These are phyloP conservation scores for Diospyros lotus DNA, from an alignment of 148 eudicot genomes.

Conservation along the genomic window DNA sequence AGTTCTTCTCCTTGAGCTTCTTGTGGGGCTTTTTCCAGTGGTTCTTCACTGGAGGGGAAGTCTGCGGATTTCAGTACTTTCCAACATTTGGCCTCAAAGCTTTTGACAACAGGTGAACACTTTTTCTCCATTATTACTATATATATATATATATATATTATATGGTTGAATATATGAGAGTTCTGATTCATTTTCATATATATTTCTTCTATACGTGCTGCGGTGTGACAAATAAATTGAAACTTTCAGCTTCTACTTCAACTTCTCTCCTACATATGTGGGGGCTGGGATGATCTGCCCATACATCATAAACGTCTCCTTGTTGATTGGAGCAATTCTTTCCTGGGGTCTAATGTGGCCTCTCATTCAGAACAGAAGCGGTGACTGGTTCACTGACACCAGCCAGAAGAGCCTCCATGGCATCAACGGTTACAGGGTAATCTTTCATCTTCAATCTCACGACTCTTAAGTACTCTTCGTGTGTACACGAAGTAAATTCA, in stretches of 20 bases:
- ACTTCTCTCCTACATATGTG: constrained; percentile 29
- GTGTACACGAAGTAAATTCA: no score
- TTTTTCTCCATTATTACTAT: background rate
- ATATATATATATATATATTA: background rate
- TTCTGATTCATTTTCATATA: background rate
- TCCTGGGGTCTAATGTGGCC: constrained; percentile 47
- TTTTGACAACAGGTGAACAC: constrained; percentile 9
- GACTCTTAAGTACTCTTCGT: no score
- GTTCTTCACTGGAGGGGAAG: constrained; percentile 33
- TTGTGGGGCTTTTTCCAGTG: constrained; percentile 20
- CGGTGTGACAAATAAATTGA: no score
- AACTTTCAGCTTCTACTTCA: constrained; percentile 25
- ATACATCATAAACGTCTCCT: constrained; percentile 27
- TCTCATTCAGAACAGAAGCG: constrained; percentile 16
- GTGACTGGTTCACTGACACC: constrained; percentile 25
- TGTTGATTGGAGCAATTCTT: constrained; percentile 25
- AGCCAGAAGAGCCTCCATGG: constrained; percentile 28
- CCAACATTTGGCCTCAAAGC: constrained; percentile 36
- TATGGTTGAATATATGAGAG: background rate
- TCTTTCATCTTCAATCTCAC: no score
- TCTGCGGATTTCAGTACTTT: constrained; percentile 30
- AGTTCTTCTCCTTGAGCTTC: constrained; percentile 25
- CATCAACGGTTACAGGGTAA: constrained; percentile 40
- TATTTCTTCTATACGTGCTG: background rate
- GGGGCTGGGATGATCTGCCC: constrained; percentile 40